Evolutionary conservation across 1,139 yeast genomes (phyloP).

Genomic region (Magnusiomyces fungicola): DNA sequence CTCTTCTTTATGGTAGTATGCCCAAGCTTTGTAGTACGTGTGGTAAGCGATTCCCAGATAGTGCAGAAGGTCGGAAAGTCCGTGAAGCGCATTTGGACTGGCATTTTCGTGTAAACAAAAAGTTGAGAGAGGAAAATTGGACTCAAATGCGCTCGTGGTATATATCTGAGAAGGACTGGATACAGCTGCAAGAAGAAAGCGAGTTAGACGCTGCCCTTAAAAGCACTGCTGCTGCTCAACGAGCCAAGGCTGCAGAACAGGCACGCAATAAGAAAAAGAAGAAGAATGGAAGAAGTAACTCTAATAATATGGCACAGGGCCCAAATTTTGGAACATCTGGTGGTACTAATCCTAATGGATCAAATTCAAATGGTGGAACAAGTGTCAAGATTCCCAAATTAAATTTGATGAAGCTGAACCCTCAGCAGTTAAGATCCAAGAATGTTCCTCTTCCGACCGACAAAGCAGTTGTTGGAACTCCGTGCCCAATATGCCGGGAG

Average conservation of each 20-base stretch:
- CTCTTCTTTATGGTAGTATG: constrained; percentile 47
- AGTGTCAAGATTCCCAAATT: neutral
- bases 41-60: constrained; percentile 73
- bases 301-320: neutral
- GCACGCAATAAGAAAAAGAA: constrained; percentile 12
- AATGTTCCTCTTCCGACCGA: constrained; percentile 56
- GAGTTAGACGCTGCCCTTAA: neutral
- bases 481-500: constrained; percentile 87
- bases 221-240: neutral
- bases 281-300: constrained; percentile 12
- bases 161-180: constrained; percentile 67
- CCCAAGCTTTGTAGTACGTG: constrained; percentile 84
- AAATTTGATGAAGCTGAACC: constrained; percentile 4
- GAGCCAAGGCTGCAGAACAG: constrained; percentile 11
- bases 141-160: constrained; percentile 78
- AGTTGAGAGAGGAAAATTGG: constrained; percentile 47
- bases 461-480: constrained; percentile 56
- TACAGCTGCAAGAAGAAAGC: constrained; percentile 55
- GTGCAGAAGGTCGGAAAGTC: constrained; percentile 49
- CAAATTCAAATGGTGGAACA: neutral
- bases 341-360: neutral
- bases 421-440: constrained; percentile 24
- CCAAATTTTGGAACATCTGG: neutral
- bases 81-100: constrained; percentile 75
- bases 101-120: constrained; percentile 91